A percentile compares a stretch with the other conserved stretches of the same genome.
These are phyloP conservation scores for Kernera saxatilis DNA, from an alignment of 345 rosid species.

Conservation along the genomic window DNA sequence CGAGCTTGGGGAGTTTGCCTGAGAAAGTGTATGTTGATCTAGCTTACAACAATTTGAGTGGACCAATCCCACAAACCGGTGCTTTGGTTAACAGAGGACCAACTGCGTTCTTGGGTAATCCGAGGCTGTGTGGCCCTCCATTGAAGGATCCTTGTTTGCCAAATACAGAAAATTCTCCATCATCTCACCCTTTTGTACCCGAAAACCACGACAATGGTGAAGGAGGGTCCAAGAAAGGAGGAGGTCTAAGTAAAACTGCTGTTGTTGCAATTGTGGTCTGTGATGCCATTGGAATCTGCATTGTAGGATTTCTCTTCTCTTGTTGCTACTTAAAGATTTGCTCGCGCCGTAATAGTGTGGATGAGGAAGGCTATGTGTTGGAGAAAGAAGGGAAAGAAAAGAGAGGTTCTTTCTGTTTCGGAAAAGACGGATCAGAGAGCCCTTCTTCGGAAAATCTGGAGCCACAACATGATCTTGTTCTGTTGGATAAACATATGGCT, in stretches of 20 bases:
- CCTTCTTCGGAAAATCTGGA: conserved; percentile 59
- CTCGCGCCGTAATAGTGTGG: conserved; percentile 34
- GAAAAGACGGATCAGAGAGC: conserved; percentile 66
- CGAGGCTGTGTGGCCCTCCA: conserved; percentile 85
- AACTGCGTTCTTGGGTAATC: conserved; percentile 85
- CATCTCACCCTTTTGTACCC: conserved; percentile 63
- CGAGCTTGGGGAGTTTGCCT: conserved; percentile 79
- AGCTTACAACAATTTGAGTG: conserved; percentile 74
- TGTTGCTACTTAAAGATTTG: conserved; percentile 69
- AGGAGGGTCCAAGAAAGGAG: conserved; percentile 38
- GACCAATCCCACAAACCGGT: conserved; percentile 89
- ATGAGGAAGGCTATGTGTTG: conserved; percentile 46
- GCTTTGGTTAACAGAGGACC: conserved; percentile 89
- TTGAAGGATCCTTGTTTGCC: conserved; percentile 73
- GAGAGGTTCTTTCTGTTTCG: conserved; percentile 61
- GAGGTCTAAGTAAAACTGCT: conserved; percentile 56
- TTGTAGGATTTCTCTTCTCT: conserved; percentile 74
- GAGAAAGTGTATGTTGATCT: conserved; percentile 94
- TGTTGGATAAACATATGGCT: conserved; percentile 65
- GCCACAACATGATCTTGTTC: conserved; percentile 74
- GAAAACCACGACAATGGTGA: conserved; percentile 31
- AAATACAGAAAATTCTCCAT: conserved; percentile 37
- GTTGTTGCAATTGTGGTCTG: conserved; percentile 60
- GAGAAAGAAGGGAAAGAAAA: conserved; percentile 61
- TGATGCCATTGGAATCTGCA: conserved; percentile 87